phyloP scores from a whole-genome alignment of 352 stramenopile genomes.

The Aphanomyces cochlioides region DNA sequence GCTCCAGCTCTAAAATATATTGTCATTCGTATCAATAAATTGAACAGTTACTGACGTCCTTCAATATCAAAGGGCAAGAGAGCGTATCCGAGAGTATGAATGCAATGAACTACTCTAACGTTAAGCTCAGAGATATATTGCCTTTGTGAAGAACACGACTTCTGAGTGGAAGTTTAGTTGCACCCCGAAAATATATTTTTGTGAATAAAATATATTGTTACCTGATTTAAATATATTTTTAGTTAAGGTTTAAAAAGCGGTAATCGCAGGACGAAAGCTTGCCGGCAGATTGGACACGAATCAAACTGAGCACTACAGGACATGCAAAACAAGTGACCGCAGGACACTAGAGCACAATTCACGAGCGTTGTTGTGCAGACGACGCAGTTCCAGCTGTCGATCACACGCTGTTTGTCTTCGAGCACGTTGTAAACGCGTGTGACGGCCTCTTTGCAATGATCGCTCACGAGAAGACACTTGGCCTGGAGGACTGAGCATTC shows the following conservation, averaged over 20 bases:
- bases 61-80: too few species aligned
- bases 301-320: slow-evolving; percentile 3
- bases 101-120: too few species aligned
- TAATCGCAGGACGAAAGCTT: slow-evolving; percentile 5
- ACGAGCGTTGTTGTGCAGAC: slow-evolving; percentile 1
- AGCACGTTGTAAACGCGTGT: slow-evolving; percentile 12
- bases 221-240: not conserved
- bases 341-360: slow-evolving; percentile 9
- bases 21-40: too few species aligned
- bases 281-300: slow-evolving; percentile 14
- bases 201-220: too few species aligned
- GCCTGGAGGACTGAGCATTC: slow-evolving; percentile 16
- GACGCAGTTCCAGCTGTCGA: slow-evolving; percentile 28
- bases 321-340: slow-evolving; percentile 19
- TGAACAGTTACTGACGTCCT: too few species aligned
- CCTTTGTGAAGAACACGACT: too few species aligned
- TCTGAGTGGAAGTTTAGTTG: too few species aligned
- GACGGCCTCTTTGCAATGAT: slow-evolving; percentile 18
- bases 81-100: too few species aligned
- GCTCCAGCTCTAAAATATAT: too few species aligned
- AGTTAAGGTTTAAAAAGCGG: slow-evolving; percentile 16
- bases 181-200: too few species aligned
- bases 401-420: slow-evolving; percentile 18
- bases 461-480: slow-evolving; percentile 22
- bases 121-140: too few species aligned